A percentile compares a stretch with the other conserved stretches of the same genome.
phyloP scores from a whole-genome alignment of 495 filamentous ascomycete genomes.

The Barbatosphaeria neglecta region DNA sequence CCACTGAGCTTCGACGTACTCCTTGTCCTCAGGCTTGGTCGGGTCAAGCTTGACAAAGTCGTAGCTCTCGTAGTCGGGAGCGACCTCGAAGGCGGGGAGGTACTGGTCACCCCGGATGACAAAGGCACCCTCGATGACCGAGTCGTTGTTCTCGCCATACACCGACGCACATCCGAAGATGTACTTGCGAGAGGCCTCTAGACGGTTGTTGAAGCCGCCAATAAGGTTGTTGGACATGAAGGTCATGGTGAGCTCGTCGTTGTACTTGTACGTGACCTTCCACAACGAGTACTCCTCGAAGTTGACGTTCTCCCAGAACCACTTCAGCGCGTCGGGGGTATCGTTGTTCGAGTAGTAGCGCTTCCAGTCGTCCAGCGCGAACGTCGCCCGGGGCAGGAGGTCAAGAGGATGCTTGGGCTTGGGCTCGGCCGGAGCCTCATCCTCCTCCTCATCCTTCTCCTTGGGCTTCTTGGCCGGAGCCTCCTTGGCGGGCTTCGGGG shows the following conservation, averaged over 20 bases:
- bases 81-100: conserved; percentile 83
- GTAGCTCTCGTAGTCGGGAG: conserved; percentile 95
- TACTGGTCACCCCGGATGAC: conserved; percentile 85
- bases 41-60: conserved; percentile 90
- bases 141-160: conserved; percentile 78
- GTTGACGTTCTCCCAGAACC: conserved; percentile 96
- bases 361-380: conserved; percentile 95
- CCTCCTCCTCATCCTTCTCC: conserved; percentile 56
- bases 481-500: conserved; percentile 42
- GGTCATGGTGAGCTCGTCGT: conserved; percentile 87
- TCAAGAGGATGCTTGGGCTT: conserved; percentile 97
- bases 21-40: conserved; percentile 66
- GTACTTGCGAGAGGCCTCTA: conserved; percentile 97
- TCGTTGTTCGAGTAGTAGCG: conserved; percentile 97
- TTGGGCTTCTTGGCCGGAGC: conserved; percentile 45
- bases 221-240: conserved; percentile 99
- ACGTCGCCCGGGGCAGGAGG: conserved; percentile 63
- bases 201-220: conserved; percentile 92
- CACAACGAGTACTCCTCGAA: conserved; percentile 92
- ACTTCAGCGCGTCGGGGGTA: conserved; percentile 76
- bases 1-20: conserved; percentile 81
- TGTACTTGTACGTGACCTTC: conserved; percentile 92
- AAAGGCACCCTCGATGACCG: conserved; percentile 81
- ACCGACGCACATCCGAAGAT: conserved; percentile 88
- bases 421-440: conserved; percentile 57